Evolutionary conservation across 1,284 basidiomycete species (phyloP), one percentile per base, ranked within the genome.

Genomic region (Pseudozyma tsukubaensis): DNA sequence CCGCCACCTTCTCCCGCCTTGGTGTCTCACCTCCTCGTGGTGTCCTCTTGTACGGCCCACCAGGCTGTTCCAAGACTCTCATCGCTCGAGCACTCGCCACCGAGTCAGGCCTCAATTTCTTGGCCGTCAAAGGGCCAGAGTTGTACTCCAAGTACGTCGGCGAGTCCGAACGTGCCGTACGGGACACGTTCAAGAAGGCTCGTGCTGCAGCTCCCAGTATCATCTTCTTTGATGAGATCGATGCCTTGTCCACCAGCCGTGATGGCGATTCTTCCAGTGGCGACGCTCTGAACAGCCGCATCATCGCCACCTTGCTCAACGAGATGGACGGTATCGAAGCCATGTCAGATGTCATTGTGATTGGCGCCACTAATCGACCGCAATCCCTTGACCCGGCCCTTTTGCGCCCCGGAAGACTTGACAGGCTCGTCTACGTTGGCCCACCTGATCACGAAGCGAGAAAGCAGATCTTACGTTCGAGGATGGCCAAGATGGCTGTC

Each of bases 121-220:
- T 99, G 42, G 93, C 95, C n/a, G 93, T 99, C 61, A 97, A 97
- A 85, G 97, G 97, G 0, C 94, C 96, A 0, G 97, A 99, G 93
- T 88, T 98, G 1, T 86, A 98, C 59, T 98, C 92, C 87, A 99
- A 99, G 86, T 99, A 92, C 78, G 94, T 99, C 5, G 97, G 97
- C 43, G 97, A 99, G 86, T 97, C 94, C 0, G 97, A 99, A 85
- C 89, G 93, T 36, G 93, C 94, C 0, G 92, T 99, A 6, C 89
- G 97, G 32, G 96, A 99, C 77, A 91, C 97, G 50, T 99, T 99
- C 86, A 88, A 92, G 53, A 98, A 97, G 85, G 97, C 97, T 0
- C 89, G 96, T 37, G 92, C 92, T 0, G 94, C 94, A 0, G 89
- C 95, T 0, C 97, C 97, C 0, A 94, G 93, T 1, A 96, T 99